These are phyloP conservation scores for Aquilaria yunnanensis DNA, from an alignment of 345 rosid genomes.

Conservation along the genomic window DNA sequence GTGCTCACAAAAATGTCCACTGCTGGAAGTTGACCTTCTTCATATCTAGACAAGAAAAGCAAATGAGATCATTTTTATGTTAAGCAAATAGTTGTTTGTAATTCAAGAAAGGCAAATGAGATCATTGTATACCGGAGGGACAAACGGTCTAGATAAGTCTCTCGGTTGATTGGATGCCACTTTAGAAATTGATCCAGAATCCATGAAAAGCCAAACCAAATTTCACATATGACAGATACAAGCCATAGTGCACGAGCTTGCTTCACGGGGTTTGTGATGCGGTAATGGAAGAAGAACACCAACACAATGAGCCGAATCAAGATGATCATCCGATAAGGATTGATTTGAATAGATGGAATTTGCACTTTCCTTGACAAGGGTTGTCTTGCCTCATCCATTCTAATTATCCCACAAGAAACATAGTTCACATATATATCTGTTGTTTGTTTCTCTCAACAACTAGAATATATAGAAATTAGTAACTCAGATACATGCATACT, in stretches of 20 bases:
- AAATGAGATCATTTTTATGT: neutral
- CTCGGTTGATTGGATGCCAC: conserved; percentile 50
- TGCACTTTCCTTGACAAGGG: conserved; percentile 47
- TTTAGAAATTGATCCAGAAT: conserved; percentile 59
- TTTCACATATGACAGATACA: conserved; percentile 52
- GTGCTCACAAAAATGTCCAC: conserved; percentile 54
- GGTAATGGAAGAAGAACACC: conserved; percentile 51
- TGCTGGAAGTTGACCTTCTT: conserved; percentile 34
- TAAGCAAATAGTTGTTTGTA: no score
- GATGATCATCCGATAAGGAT: conserved; percentile 50
- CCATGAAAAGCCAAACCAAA: conserved; percentile 58
- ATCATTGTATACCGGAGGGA: conserved; percentile 34
- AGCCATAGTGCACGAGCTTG: conserved; percentile 50
- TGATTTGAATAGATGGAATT: conserved; percentile 43
- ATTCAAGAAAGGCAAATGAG: no score
- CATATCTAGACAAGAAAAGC: conserved; percentile 26
- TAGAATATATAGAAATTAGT: neutral
- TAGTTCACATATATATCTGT: neutral
- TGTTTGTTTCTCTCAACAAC: neutral
- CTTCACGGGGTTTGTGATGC: conserved; percentile 46
- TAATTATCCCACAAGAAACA: conserved; percentile 11
- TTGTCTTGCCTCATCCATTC: conserved; percentile 54
- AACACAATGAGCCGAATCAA: conserved; percentile 41
- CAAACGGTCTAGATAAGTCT: conserved; percentile 52
- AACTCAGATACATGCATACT: conserved; percentile 12